Evolutionary conservation across 257 asterid species (phyloP), one percentile per base, ranked within the genome.

Genomic region (Rubia yunnanensis): DNA sequence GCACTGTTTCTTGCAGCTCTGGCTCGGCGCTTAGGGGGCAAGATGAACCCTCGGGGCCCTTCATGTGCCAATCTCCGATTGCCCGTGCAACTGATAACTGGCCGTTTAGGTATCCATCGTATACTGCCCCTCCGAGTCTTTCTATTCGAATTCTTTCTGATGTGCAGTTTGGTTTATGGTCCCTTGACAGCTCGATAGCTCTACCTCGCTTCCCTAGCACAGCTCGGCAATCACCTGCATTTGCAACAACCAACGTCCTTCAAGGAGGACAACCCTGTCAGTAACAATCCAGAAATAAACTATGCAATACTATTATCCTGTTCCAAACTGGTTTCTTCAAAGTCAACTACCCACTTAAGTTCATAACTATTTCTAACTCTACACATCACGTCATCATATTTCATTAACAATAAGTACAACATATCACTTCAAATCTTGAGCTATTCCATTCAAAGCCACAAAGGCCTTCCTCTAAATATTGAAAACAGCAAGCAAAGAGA

Each of bases 1-100:
- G 60, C 23, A 81, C 6, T 0, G 76, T 75, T 81, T 85, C 95
- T 68, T 82, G 88, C 76, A 92, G 68, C 76, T 92, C 98, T 1
- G 98, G 98, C 80, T 89, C 96, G 5, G 95, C 91, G 22, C 92
- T 85, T 58, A 92, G 60, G 11, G 98, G 96, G 70, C 86, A 82
- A 10, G 82, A 78, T 4, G 90, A 81, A 30, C 96, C 98, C 74
- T 82, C 84, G 0, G 90, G 70, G 46, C 95, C 92, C 79, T 91
- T 91, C 94, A 91, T 88, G 86, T 91, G 96, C 98, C 98, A 91
- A 65, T 91, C 98, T 7, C 98, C 98, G 1, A 91, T 74, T 30
- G 98, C 95, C 1, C 98, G 91, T 10, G 98, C 83, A 28, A 91
- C 96, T 8, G 98, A 88, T 60, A 91, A 79, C 72, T 88, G 95